phyloP scores from a whole-genome alignment of 2,329 filamentous ascomycete genomes.

The Apiospora rasikravindrae region DNA sequence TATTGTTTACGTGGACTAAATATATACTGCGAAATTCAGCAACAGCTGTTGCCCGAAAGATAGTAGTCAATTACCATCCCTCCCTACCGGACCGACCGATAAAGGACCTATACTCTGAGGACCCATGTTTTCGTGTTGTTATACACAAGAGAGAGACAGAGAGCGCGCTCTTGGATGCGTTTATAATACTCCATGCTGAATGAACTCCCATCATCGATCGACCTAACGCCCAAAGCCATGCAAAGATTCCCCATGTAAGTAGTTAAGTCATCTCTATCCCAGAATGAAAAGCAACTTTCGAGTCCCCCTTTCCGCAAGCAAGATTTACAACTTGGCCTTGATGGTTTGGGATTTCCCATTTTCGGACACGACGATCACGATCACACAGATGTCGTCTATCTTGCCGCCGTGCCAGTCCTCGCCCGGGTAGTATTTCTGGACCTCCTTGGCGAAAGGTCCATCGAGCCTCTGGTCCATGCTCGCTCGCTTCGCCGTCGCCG shows the following conservation, averaged over 20 bases:
- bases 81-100: background rate
- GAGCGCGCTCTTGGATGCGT: conserved; percentile 13
- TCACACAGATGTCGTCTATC: conserved; percentile 90
- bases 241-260: conserved; percentile 11
- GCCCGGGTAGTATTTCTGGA: conserved; percentile 83
- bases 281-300: conserved; percentile 8
- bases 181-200: conserved; percentile 13
- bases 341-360: conserved; percentile 43
- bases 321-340: conserved; percentile 34
- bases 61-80: background rate
- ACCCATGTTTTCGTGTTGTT: background rate
- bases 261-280: conserved; percentile 11
- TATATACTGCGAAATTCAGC: conserved; percentile 5
- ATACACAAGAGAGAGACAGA: conserved; percentile 8
- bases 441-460: conserved; percentile 93
- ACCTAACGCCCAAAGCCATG: conserved; percentile 16
- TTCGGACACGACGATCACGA: conserved; percentile 79
- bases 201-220: background rate
- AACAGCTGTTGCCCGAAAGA: background rate
- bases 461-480: conserved; percentile 82
- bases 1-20: background rate
- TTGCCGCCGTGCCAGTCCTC: conserved; percentile 93
- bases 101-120: background rate
- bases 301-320: background rate
- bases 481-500: conserved; percentile 81